Conservation (phyloP, 2,329 filamentous ascomycete species). For the Sphaerulina vaccinii region DNA sequence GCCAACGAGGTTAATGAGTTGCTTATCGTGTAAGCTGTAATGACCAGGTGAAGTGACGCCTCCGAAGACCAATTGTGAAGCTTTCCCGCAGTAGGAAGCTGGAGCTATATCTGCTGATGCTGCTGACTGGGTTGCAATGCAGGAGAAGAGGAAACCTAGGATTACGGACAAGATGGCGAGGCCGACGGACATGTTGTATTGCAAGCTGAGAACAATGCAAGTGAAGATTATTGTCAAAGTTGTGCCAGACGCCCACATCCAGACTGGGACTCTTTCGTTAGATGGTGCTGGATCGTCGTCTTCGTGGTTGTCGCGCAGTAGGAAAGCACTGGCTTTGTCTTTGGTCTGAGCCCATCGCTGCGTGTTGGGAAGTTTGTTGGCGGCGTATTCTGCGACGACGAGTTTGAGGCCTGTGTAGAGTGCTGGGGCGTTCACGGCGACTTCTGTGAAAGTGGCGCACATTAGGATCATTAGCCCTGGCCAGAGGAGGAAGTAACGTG, state of each 20-base stretch:
- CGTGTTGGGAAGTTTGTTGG: slow-evolving; percentile 8
- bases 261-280: slow-evolving; percentile 48
- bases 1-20: slow-evolving; percentile 62
- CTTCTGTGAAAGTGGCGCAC: slow-evolving; percentile 42
- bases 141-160: slow-evolving; percentile 57
- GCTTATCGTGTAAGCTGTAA: slow-evolving; percentile 51
- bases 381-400: slow-evolving; percentile 5
- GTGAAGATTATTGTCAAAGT: slow-evolving; percentile 37
- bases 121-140: slow-evolving; percentile 48
- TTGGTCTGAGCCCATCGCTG: slow-evolving; percentile 3
- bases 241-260: slow-evolving; percentile 53
- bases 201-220: slow-evolving; percentile 51
- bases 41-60: slow-evolving; percentile 57
- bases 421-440: slow-evolving; percentile 16
- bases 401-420: slow-evolving; percentile 16
- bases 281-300: slow-evolving; percentile 50
- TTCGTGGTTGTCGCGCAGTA: slow-evolving; percentile 24
- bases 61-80: slow-evolving; percentile 64
- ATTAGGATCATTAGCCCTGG: slow-evolving; percentile 49
- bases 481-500: slow-evolving; percentile 52
- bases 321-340: slow-evolving; percentile 10
- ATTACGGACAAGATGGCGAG: slow-evolving; percentile 56
- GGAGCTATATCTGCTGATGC: slow-evolving; percentile 54
- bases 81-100: slow-evolving; percentile 62
- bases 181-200: slow-evolving; percentile 56